phyloP scores from a whole-genome alignment of 208 protist species.

The Trypanosoma congolense region DNA sequence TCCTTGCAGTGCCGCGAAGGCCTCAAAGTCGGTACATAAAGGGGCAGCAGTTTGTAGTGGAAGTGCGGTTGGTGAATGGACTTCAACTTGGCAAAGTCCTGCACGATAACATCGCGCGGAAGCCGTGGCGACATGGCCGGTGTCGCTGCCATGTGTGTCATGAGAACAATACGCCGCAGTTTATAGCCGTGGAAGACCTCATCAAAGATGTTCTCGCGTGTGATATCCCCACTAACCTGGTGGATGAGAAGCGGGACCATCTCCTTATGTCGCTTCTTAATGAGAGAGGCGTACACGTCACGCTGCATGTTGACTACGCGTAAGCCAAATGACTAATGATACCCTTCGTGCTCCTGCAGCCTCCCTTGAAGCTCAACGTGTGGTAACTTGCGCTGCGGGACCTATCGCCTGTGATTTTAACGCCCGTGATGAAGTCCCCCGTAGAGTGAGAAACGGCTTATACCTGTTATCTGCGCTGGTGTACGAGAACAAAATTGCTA shows the following conservation, averaged over 20 bases:
- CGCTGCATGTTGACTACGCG: constrained; percentile 49
- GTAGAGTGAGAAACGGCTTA: too few species aligned
- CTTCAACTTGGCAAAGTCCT: constrained; percentile 48
- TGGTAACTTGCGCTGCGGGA: too few species aligned
- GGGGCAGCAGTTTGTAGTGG: constrained; percentile 73
- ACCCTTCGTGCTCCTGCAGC: too few species aligned
- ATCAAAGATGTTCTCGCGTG: constrained; percentile 56
- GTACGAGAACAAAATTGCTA: too few species aligned
- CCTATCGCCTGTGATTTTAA: too few species aligned
- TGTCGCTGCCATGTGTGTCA: constrained; percentile 55
- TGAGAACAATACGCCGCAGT: constrained; percentile 66
- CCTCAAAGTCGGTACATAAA: constrained; percentile 60
- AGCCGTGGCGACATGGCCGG: constrained; percentile 23
- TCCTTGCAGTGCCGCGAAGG: constrained; percentile 64
- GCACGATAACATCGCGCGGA: constrained; percentile 58
- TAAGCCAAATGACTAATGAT: background rate
- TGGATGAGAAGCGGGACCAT: constrained; percentile 60
- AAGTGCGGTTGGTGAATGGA: constrained; percentile 70
- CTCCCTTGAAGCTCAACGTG: too few species aligned
- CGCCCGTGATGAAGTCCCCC: too few species aligned
- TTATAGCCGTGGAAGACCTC: constrained; percentile 66
- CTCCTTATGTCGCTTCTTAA: constrained; percentile 52
- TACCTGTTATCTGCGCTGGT: too few species aligned
- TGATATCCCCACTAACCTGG: constrained; percentile 61
- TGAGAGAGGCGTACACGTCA: constrained; percentile 71